A percentile compares a stretch with the other conserved stretches of the same genome.
Conservation (phyloP, 2,329 filamentous ascomycete genomes). For the Uncinocarpus reesii region DNA sequence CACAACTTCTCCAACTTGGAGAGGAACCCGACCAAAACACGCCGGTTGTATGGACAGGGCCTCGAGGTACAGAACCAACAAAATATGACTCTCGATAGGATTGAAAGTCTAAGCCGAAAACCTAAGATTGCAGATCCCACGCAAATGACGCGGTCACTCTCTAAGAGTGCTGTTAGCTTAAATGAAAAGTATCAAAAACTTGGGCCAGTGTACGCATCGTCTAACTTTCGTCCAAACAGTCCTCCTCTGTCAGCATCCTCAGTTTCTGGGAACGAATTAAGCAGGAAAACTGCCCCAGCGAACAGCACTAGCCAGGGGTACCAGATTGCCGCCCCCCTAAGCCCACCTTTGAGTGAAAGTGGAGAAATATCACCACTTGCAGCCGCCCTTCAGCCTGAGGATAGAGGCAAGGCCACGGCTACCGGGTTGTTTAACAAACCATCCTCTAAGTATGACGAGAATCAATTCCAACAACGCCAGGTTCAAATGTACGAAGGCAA, state of each 20-base stretch:
- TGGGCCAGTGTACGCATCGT: conserved; percentile 24
- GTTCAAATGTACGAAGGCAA: conserved; percentile 68
- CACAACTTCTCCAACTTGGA: conserved; percentile 41
- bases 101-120: conserved; percentile 65
- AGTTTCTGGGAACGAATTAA: conserved; percentile 31
- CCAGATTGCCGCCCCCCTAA: conserved; percentile 47
- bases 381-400: conserved; percentile 59
- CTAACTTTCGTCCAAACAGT: conserved; percentile 29
- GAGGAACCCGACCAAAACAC: conserved; percentile 57
- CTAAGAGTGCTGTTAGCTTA: conserved; percentile 57
- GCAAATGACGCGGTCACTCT: conserved; percentile 37
- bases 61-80: conserved; percentile 74
- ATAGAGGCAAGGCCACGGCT: conserved; percentile 72
- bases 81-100: conserved; percentile 60
- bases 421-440: conserved; percentile 64
- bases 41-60: conserved; percentile 73
- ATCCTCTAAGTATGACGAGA: conserved; percentile 66
- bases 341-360: conserved; percentile 60
- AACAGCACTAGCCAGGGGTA: conserved; percentile 22
- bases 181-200: conserved; percentile 39
- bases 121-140: conserved; percentile 45
- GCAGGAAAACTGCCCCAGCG: conserved; percentile 27
- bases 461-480: conserved; percentile 72
- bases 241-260: conserved; percentile 35
- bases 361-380: conserved; percentile 55